These are phyloP conservation scores for Akanthomyces muscarius DNA, from an alignment of 2,329 filamentous ascomycete species.

Conservation along the genomic window DNA sequence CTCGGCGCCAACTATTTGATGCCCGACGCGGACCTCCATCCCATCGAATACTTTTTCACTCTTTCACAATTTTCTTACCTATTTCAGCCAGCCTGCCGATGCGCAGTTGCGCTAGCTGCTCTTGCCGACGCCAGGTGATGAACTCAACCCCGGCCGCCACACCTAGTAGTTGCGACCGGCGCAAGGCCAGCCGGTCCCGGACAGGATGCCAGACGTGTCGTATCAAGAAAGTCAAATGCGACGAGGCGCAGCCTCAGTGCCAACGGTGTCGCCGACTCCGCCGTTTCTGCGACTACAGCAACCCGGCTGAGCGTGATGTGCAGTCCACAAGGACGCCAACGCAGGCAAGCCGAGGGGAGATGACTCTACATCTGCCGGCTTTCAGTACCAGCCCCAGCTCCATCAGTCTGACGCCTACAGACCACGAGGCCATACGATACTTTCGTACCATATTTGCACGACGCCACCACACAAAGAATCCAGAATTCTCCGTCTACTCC, in stretches of 20 bases:
- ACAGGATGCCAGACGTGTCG: conserved; percentile 29
- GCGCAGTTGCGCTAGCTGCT: neutral
- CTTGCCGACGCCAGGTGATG: neutral
- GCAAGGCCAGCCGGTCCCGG: conserved; percentile 19
- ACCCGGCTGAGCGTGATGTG: conserved; percentile 18
- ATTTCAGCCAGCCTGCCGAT: neutral
- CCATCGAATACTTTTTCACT: too few species aligned
- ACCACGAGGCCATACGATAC: conserved; percentile 34
- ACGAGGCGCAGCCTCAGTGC: conserved; percentile 27
- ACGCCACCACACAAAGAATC: conserved; percentile 34
- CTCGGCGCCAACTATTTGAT: neutral
- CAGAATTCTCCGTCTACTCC: conserved; percentile 32
- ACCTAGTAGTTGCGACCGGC: neutral
- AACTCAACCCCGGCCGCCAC: neutral
- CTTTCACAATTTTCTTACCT: neutral
- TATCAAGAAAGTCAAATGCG: conserved; percentile 31
- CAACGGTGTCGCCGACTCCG: conserved; percentile 26
- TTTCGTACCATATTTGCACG: conserved; percentile 34
- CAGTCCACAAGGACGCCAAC: conserved; percentile 2
- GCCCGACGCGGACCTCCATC: neutral
- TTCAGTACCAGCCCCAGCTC: conserved; percentile 22
- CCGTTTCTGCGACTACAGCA: conserved; percentile 28
- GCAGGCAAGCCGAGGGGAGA: neutral
- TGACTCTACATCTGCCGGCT: conserved; percentile 11
- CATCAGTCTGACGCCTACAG: conserved; percentile 26